Evolutionary conservation across 78 protist genomes (phyloP).

Genomic region (Dictyostelium brefeldianum): DNA sequence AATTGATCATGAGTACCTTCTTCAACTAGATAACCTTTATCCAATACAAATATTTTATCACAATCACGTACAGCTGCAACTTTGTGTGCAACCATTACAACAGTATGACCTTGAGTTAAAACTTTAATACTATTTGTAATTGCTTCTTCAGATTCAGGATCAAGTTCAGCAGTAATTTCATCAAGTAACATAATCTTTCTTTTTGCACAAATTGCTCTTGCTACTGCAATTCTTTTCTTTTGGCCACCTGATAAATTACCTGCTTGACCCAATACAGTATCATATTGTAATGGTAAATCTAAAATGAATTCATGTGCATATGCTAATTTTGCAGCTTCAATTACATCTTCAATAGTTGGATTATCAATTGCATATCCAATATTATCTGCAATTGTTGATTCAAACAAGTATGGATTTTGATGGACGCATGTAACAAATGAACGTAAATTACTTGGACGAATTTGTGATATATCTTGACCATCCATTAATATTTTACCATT

Average conservation of each 20-base stretch:
- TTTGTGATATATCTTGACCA: conserved; percentile 49
- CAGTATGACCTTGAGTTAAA: conserved; percentile 75
- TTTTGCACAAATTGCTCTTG: conserved; percentile 91
- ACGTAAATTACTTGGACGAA: conserved; percentile 79
- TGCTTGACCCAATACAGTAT: conserved; percentile 89
- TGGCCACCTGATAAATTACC: conserved; percentile 94
- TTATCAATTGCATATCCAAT: conserved; percentile 74
- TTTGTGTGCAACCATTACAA: conserved; percentile 95
- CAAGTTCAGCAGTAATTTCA: conserved; percentile 96
- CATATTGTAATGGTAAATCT: conserved; percentile 86
- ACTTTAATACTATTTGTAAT: conserved; percentile 89
- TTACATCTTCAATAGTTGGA: conserved; percentile 68
- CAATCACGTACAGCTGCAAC: conserved; percentile 90
- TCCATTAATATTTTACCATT: conserved; percentile 85
- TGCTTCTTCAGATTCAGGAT: conserved; percentile 91
- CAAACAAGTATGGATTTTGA: conserved; percentile 92
- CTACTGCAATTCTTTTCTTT: conserved; percentile 97
- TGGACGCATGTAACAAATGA: conserved; percentile 81
- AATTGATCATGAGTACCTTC: conserved; percentile 91
- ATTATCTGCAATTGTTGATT: conserved; percentile 75
- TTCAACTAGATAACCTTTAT: conserved; percentile 88
- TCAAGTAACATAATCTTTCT: conserved; percentile 94
- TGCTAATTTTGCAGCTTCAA: conserved; percentile 91
- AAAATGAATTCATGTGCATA: conserved; percentile 94
- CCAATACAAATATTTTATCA: conserved; percentile 87